phyloP scores from a whole-genome alignment of 768 basidiomycete species.

The Xerocomus spinulosus region DNA sequence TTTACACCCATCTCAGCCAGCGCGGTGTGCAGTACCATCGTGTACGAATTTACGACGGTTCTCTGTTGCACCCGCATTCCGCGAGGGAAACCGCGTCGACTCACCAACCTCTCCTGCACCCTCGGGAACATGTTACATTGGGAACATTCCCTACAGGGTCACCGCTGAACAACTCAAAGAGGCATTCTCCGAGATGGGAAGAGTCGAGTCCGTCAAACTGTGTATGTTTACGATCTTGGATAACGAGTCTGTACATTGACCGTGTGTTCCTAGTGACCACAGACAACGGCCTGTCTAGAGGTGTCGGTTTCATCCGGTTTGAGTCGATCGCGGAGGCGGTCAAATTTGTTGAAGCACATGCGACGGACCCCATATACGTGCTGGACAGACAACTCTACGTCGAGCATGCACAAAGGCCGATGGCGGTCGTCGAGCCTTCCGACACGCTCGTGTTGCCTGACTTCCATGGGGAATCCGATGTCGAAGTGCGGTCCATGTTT shows the following conservation, averaged over 20 bases:
- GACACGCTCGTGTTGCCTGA: constrained; percentile 30
- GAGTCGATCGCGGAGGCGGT: constrained; percentile 34
- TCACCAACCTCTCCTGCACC: constrained; percentile 19
- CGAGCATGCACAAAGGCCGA: constrained; percentile 32
- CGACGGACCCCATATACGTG: constrained; percentile 46
- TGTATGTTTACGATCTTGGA: constrained; percentile 32
- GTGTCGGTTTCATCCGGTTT: constrained; percentile 47
- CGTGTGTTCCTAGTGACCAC: constrained; percentile 12
- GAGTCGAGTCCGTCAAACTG: constrained; percentile 34
- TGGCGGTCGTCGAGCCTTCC: constrained; percentile 17
- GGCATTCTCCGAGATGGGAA: constrained; percentile 42
- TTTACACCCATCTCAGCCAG: constrained; percentile 5
- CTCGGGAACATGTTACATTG: constrained; percentile 40
- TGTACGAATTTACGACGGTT: constrained; percentile 12
- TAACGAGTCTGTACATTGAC: neutral
- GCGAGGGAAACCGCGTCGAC: neutral
- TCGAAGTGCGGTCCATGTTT: constrained; percentile 25
- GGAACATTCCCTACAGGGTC: constrained; percentile 49
- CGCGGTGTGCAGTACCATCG: neutral
- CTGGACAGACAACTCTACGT: constrained; percentile 42
- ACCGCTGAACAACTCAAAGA: constrained; percentile 39
- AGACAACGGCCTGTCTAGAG: constrained; percentile 37
- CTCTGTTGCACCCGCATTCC: constrained; percentile 15
- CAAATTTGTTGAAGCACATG: constrained; percentile 32
- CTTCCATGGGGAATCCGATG: constrained; percentile 24